These are phyloP conservation scores for Martiniozyma abietophila DNA, from an alignment of 805 yeast species.

Conservation along the genomic window DNA sequence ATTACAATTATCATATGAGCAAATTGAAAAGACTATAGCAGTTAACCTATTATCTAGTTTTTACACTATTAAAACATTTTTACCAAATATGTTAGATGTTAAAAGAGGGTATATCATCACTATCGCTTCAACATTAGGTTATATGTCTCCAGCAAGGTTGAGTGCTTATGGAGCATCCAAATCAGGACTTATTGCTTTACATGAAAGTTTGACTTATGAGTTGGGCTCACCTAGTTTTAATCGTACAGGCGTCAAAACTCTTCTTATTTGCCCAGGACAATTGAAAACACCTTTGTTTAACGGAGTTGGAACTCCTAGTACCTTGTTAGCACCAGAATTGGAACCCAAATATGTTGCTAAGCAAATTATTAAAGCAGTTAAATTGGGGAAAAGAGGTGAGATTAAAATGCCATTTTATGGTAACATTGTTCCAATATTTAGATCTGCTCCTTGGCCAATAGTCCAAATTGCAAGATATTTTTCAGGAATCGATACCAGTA, in stretches of 20 bases:
- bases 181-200: conserved; percentile 76
- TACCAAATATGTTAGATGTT: conserved; percentile 58
- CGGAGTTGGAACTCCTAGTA: conserved; percentile 65
- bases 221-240: conserved; percentile 42
- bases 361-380: conserved; percentile 45
- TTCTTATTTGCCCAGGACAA: conserved; percentile 85
- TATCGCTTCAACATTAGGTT: conserved; percentile 78
- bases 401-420: conserved; percentile 72
- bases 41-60: conserved; percentile 67
- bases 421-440: conserved; percentile 58
- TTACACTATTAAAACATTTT: conserved; percentile 56
- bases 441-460: conserved; percentile 66
- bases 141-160: conserved; percentile 72
- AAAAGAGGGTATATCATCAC: conserved; percentile 72
- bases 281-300: conserved; percentile 65
- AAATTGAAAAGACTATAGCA: conserved; percentile 52
- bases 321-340: conserved; percentile 72
- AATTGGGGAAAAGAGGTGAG: conserved; percentile 56
- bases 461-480: conserved; percentile 43
- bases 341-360: conserved; percentile 60
- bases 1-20: conserved; percentile 42
- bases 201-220: conserved; percentile 70
- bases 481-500: conserved; percentile 58
- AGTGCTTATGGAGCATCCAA: conserved; percentile 86
- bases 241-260: conserved; percentile 51